These are phyloP conservation scores for Canariomyces notabilis DNA, from an alignment of 2,329 filamentous ascomycete genomes.

Conservation along the genomic window DNA sequence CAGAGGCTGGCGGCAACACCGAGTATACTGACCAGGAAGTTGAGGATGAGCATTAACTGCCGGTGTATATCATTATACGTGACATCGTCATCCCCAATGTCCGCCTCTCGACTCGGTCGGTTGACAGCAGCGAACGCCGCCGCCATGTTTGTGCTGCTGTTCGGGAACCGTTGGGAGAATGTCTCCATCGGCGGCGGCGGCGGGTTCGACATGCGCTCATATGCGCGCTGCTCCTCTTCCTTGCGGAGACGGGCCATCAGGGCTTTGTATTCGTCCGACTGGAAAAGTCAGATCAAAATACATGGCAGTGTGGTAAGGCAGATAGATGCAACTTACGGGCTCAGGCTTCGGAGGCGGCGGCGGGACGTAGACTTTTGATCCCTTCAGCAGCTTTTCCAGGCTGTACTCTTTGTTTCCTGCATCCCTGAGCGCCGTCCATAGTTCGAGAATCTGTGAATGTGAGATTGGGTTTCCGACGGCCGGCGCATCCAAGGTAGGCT, in stretches of 20 bases:
- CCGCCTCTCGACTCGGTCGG: conserved; percentile 40
- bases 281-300: conserved; percentile 3
- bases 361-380: conserved; percentile 68
- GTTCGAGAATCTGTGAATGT: conserved; percentile 61
- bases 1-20: conserved; percentile 73
- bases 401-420: conserved; percentile 35
- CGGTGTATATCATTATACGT: conserved; percentile 70
- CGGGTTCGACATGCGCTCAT: conserved; percentile 73
- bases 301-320: not conserved
- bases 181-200: conserved; percentile 48
- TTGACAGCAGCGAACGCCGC: conserved; percentile 53
- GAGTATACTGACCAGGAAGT: conserved; percentile 81
- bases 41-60: conserved; percentile 81
- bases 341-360: conserved; percentile 76
- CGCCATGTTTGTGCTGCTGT: conserved; percentile 38
- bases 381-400: conserved; percentile 67
- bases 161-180: conserved; percentile 55
- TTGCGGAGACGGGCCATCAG: conserved; percentile 80
- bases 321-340: conserved; percentile 55
- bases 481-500: conserved; percentile 47
- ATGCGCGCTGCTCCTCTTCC: conserved; percentile 76
- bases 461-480: conserved; percentile 63
- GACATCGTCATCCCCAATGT: conserved; percentile 53
- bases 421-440: conserved; percentile 50
- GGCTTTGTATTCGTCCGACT: conserved; percentile 78